Evolutionary conservation across 2,329 filamentous ascomycete genomes (phyloP).

Genomic region (Diplodia sapinea): DNA sequence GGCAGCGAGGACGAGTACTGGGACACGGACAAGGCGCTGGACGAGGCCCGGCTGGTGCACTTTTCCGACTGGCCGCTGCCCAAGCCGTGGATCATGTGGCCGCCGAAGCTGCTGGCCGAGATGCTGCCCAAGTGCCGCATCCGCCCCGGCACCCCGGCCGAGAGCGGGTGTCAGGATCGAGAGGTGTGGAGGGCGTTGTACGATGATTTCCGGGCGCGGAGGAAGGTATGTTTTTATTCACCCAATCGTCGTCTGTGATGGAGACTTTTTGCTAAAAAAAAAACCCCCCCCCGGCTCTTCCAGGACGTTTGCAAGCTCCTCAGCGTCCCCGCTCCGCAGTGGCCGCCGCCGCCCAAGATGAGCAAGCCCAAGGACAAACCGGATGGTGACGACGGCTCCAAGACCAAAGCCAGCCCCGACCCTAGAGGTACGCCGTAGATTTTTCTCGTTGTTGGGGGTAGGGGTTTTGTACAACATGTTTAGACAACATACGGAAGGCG

Average conservation of each 20-base stretch:
- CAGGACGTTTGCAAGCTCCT: conserved; percentile 48
- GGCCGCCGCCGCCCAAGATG: conserved; percentile 35
- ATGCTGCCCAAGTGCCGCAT: conserved; percentile 53
- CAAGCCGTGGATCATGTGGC: conserved; percentile 65
- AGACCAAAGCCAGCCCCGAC: background rate
- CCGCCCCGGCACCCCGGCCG: conserved; percentile 37
- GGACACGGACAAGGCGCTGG: conserved; percentile 62
- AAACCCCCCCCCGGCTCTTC: too few species aligned
- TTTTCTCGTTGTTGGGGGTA: background rate
- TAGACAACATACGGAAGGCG: background rate
- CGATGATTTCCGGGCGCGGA: conserved; percentile 50
- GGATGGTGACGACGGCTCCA: background rate
- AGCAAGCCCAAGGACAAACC: conserved; percentile 9
- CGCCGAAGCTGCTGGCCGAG: conserved; percentile 48
- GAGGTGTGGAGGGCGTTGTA: conserved; percentile 55
- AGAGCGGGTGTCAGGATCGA: conserved; percentile 46
- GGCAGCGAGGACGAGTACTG: conserved; percentile 61
- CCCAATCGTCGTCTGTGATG: too few species aligned
- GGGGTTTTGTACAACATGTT: background rate
- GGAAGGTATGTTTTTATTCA: conserved; percentile 37
- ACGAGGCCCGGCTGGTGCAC: conserved; percentile 70
- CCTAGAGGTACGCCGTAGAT: conserved; percentile 2
- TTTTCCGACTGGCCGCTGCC: conserved; percentile 75
- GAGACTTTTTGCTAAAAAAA: background rate
- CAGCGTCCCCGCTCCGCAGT: conserved; percentile 49